A percentile compares a stretch with the other conserved stretches of the same genome.
Evolutionary conservation across 176 grass and related monocot genomes (phyloP).

Genomic region (Elaeis guineensis): DNA sequence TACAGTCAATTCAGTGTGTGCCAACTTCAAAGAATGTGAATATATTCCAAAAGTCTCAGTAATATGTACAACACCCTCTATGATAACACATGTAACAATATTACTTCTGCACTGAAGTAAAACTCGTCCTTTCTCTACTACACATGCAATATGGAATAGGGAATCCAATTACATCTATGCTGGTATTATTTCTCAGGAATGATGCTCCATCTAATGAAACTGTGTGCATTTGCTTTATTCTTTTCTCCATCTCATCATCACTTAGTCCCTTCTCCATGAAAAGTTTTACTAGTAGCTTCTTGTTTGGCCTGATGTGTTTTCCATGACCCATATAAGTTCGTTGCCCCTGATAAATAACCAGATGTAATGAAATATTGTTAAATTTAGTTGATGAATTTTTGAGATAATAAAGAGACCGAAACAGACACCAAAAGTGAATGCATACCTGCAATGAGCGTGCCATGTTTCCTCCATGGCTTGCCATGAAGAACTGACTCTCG

Average conservation of each 20-base stretch:
- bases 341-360: slow-evolving; percentile 21
- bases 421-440: background rate
- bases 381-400: too few species aligned
- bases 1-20: too few species aligned
- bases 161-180: slow-evolving; percentile 28
- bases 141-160: slow-evolving; percentile 35
- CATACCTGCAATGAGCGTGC: slow-evolving; percentile 23
- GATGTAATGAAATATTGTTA: too few species aligned
- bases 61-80: too few species aligned
- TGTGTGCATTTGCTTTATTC: slow-evolving; percentile 17
- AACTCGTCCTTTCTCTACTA: background rate
- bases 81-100: too few species aligned
- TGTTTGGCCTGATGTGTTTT: slow-evolving; percentile 34
- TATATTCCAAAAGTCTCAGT: too few species aligned
- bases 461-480: slow-evolving; percentile 49
- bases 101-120: too few species aligned
- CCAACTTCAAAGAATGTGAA: too few species aligned
- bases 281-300: slow-evolving; percentile 23
- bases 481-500: slow-evolving; percentile 30
- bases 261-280: slow-evolving; percentile 5
- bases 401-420: too few species aligned
- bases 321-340: slow-evolving; percentile 26
- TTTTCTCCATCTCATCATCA: slow-evolving; percentile 9
- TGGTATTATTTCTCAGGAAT: background rate
- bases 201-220: background rate